Evolutionary conservation across 331 rosid species (phyloP).

Genomic region (Arachis monticola): DNA sequence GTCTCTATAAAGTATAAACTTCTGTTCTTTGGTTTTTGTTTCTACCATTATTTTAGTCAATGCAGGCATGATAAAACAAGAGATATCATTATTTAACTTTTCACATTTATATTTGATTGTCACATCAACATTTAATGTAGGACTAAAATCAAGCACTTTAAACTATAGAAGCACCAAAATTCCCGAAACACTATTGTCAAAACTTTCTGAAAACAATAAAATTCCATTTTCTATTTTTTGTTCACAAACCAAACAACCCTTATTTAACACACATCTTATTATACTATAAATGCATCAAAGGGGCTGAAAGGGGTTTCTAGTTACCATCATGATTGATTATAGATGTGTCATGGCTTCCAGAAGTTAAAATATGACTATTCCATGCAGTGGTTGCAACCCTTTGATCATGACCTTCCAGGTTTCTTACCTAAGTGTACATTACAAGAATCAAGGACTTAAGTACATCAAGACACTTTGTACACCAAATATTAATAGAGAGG

Average conservation of each 20-base stretch:
- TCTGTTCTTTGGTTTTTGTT: too few species aligned
- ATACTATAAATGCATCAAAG: slow-evolving; percentile 16
- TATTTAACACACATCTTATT: slow-evolving; percentile 5
- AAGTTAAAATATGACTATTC: slow-evolving; percentile 67
- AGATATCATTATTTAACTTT: too few species aligned
- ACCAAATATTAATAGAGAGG: slow-evolving; percentile 29
- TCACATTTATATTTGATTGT: too few species aligned
- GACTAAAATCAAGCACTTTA: too few species aligned
- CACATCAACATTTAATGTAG: too few species aligned
- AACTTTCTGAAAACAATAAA: too few species aligned
- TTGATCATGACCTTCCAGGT: slow-evolving; percentile 53
- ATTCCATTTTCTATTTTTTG: too few species aligned
- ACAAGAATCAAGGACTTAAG: slow-evolving; percentile 15
- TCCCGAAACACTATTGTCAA: too few species aligned
- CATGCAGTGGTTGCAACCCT: slow-evolving; percentile 65
- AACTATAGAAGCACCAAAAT: too few species aligned
- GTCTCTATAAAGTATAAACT: too few species aligned
- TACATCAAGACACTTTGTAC: neutral
- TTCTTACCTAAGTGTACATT: slow-evolving; percentile 52
- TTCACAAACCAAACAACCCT: neutral
- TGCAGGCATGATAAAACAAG: too few species aligned
- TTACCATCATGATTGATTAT: slow-evolving; percentile 85
- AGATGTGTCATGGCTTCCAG: slow-evolving; percentile 77
- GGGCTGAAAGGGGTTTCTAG: neutral
- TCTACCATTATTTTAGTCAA: too few species aligned